Conservation (phyloP, 768 basidiomycete genomes). For the Tricholoma sp. region DNA sequence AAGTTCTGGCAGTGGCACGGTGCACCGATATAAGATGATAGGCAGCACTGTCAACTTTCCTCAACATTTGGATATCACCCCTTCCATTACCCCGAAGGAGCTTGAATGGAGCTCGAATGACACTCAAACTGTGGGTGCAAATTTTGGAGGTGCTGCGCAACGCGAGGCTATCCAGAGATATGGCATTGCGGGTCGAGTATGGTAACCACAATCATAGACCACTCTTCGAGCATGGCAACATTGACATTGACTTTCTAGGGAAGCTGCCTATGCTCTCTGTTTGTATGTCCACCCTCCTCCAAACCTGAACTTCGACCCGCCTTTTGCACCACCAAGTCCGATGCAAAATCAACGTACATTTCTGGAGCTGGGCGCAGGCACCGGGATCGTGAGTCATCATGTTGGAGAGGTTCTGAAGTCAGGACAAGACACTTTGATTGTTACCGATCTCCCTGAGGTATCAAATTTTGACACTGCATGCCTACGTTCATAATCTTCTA, state of each 20-base stretch:
- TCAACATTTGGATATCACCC: conserved; percentile 28
- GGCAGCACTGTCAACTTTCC: conserved; percentile 33
- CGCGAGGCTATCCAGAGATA: conserved; percentile 58
- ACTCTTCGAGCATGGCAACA: conserved; percentile 11
- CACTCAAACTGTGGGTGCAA: conserved; percentile 7
- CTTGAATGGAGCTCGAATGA: neutral
- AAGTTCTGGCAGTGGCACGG: no score
- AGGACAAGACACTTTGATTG: conserved; percentile 42
- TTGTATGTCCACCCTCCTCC: conserved; percentile 43
- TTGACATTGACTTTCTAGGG: conserved; percentile 42
- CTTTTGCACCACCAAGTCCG: conserved; percentile 29
- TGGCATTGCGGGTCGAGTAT: conserved; percentile 83
- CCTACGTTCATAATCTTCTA: conserved; percentile 11
- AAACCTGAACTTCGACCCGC: conserved; percentile 48
- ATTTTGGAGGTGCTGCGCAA: conserved; percentile 38
- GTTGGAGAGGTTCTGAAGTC: conserved; percentile 31
- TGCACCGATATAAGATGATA: no score
- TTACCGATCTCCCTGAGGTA: conserved; percentile 80
- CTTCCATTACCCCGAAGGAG: conserved; percentile 23
- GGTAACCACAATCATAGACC: conserved; percentile 39
- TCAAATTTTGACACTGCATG: conserved; percentile 6
- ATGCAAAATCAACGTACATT: conserved; percentile 26
- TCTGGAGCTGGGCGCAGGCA: conserved; percentile 80
- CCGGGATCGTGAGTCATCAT: conserved; percentile 52
- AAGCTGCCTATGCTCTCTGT: conserved; percentile 61